Percentiles rank a stretch among this genome's conserved stretches.
Evolutionary conservation across 2,329 filamentous ascomycete genomes (phyloP).

Genomic region (Aspergillus phoenicis): DNA sequence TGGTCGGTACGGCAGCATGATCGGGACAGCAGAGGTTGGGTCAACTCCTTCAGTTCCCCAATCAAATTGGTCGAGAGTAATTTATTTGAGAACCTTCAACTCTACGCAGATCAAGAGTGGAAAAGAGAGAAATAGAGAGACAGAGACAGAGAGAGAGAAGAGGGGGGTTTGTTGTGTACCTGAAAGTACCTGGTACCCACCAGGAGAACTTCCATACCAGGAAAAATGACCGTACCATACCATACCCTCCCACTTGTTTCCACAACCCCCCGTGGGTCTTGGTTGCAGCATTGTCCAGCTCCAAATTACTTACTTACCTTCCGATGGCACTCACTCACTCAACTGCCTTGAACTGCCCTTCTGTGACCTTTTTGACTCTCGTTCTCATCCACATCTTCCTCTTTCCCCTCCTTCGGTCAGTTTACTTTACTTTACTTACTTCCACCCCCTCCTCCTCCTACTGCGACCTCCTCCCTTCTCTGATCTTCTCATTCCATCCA

Average conservation of each 20-base stretch:
- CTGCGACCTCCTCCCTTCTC: conserved; percentile 9
- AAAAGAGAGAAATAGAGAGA: too few species aligned
- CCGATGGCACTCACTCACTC: not conserved
- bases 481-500: conserved; percentile 15
- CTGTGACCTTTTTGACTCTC: not conserved
- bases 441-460: conserved; percentile 15
- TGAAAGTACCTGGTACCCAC: not conserved
- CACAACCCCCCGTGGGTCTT: not conserved
- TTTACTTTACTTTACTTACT: not conserved
- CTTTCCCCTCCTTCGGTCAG: conserved; percentile 8
- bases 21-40: too few species aligned
- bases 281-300: conserved; percentile 1
- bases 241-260: not conserved
- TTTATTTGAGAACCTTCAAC: too few species aligned
- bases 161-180: not conserved
- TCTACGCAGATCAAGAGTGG: too few species aligned
- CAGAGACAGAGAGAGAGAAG: too few species aligned
- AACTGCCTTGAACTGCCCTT: not conserved
- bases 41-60: too few species aligned
- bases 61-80: too few species aligned
- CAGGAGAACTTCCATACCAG: not conserved
- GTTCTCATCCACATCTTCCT: not conserved
- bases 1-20: too few species aligned
- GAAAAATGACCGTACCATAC: not conserved
- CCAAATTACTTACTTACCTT: not conserved